Conservation (phyloP, 768 basidiomycete species). For the Pluteus cervinus region DNA sequence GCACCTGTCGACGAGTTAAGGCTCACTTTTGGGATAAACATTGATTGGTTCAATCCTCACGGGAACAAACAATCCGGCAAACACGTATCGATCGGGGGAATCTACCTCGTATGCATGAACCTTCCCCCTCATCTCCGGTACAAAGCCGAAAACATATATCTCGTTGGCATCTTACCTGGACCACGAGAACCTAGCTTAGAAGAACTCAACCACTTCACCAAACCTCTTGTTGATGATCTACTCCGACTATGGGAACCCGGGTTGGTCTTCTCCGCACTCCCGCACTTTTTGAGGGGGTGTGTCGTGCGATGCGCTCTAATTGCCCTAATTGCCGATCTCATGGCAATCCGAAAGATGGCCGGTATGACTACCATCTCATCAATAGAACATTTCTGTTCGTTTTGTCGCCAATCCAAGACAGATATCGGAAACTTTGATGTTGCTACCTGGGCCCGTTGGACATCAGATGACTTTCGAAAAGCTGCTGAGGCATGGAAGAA, state of each 20-base stretch:
- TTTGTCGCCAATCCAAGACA: slow-evolving; percentile 7
- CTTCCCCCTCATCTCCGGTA: slow-evolving; percentile 22
- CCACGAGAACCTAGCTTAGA: slow-evolving; percentile 23
- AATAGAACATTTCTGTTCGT: slow-evolving; percentile 14
- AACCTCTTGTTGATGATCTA: slow-evolving; percentile 29
- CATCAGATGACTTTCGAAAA: slow-evolving; percentile 4
- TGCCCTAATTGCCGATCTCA: slow-evolving; percentile 26
- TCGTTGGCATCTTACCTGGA: slow-evolving; percentile 31
- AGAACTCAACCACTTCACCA: slow-evolving; percentile 29
- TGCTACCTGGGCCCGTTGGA: slow-evolving; percentile 10
- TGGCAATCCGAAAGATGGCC: slow-evolving; percentile 19
- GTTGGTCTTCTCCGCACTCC: slow-evolving; percentile 16
- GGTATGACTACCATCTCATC: slow-evolving; percentile 13
- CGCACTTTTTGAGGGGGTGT: slow-evolving; percentile 12
- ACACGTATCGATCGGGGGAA: slow-evolving; percentile 13
- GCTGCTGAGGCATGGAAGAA: slow-evolving; percentile 15
- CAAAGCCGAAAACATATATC: slow-evolving; percentile 28
- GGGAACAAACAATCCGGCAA: slow-evolving; percentile 18
- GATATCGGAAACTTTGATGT: slow-evolving; percentile 17
- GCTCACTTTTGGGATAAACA: slow-evolving; percentile 19
- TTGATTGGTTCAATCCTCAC: slow-evolving; percentile 28
- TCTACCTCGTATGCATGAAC: slow-evolving; percentile 26
- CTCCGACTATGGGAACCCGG: slow-evolving; percentile 22
- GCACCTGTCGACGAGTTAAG: too few relatives aligned
- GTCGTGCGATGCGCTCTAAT: slow-evolving; percentile 18